Percentiles rank a stretch among this genome's conserved stretches.
These are phyloP conservation scores for Aspergillus fructus DNA, from an alignment of 2,329 filamentous ascomycete species.

Conservation along the genomic window DNA sequence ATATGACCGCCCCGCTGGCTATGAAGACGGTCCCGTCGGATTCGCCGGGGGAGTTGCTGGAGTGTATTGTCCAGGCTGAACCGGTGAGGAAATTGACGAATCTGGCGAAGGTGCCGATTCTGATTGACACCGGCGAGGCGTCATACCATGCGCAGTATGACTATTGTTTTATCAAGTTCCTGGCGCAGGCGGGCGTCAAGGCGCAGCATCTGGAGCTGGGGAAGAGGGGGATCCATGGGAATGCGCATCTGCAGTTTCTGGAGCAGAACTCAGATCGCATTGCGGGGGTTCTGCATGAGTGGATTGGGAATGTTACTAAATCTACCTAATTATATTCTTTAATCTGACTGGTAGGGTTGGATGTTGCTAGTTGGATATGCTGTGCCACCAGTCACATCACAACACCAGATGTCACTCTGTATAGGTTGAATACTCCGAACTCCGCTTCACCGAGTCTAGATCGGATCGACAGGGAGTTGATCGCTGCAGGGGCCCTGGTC, in stretches of 20 bases:
- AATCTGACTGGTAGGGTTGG: too few relatives aligned
- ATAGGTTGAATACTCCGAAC: not conserved
- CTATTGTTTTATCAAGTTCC: slow-evolving; percentile 53
- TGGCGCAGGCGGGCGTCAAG: slow-evolving; percentile 53
- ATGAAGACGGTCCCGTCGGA: slow-evolving; percentile 15
- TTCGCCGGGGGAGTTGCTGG: slow-evolving; percentile 12
- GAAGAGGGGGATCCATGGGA: slow-evolving; percentile 49
- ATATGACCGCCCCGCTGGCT: slow-evolving; percentile 14
- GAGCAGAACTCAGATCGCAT: slow-evolving; percentile 27
- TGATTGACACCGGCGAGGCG: slow-evolving; percentile 54
- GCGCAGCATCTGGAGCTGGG: slow-evolving; percentile 49
- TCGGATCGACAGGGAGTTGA: not conserved
- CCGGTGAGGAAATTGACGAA: slow-evolving; percentile 49
- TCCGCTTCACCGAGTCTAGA: slow-evolving; percentile 2
- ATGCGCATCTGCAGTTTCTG: slow-evolving; percentile 51
- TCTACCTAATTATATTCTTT: too few relatives aligned
- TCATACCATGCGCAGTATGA: slow-evolving; percentile 58
- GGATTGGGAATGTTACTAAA: slow-evolving; percentile 8
- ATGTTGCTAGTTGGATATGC: too few relatives aligned
- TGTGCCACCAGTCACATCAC: not conserved
- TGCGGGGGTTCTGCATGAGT: slow-evolving; percentile 11
- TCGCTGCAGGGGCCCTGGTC: not conserved
- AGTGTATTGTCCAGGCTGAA: slow-evolving; percentile 40
- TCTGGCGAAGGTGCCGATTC: slow-evolving; percentile 48
- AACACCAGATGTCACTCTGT: not conserved